Base-by-base conservation (phyloP, 257 asterid genomes). In the Asclepias syriaca region DNA sequence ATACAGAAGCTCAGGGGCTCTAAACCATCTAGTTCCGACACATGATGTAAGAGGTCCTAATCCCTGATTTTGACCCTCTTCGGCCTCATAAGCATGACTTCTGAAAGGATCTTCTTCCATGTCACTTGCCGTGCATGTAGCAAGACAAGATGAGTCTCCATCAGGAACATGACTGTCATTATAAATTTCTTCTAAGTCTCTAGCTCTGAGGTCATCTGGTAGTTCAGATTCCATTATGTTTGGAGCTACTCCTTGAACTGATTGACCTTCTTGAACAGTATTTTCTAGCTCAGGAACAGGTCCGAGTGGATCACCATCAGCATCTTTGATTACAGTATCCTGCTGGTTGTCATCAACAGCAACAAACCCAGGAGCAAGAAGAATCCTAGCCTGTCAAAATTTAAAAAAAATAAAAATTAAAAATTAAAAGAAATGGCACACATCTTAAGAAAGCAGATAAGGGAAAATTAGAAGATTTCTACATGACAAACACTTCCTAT, bases 11-110 rank as follows among this genome's bases (percentile, higher is more conserved):
- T 95, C 99, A 2, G 99, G 99, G 72, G 97, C 90, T 78, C 94
- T 85, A 72, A 78, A 95, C 99, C 99, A 95, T 22, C 98, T 92
- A 45, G 99, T 92, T 69, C 99, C 99, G 7, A 95, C 96, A 59
- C 97, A 92, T 11, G 98, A 95, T 59, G 99, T 95, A 27, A 95
- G 92, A 58, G 96, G 79, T 19, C 85, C 96, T 24, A 74, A 81
- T 48, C 91, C 89, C 40, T 85, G 83, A 32, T 72, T 83, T 61
- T 75, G 88, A 66, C 76, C 85, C 50, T 83, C 89, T 71, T 90
- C 97, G 4, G 79, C 81, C 74, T 91, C 96, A 10, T 84, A 87
- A 14, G 88, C 76, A 74, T 78, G 79, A 48, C 75, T 81, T 15
- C 80, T 86, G 71, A 75, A 85, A 70, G 93, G 89, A 73, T 80